These are phyloP conservation scores for Porcisia hertigi DNA, from an alignment of 208 protist species.

Conservation along the genomic window DNA sequence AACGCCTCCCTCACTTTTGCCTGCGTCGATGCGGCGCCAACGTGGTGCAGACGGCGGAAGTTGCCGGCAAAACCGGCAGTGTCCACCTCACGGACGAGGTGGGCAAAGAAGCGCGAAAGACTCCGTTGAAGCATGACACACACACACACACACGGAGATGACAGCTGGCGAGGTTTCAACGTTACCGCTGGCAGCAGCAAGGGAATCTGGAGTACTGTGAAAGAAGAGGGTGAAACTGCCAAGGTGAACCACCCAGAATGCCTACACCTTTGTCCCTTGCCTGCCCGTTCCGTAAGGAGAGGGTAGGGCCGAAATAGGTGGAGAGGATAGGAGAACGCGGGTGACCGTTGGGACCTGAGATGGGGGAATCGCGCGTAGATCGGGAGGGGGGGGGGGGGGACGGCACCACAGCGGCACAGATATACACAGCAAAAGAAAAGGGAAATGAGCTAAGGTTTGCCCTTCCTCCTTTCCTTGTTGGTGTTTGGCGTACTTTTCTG, in stretches of 20 bases:
- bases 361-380: background rate
- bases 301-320: background rate
- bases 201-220: background rate
- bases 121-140: slow-evolving; percentile 22
- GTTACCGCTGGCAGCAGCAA: background rate
- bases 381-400: background rate
- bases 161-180: background rate
- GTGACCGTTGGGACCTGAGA: background rate
- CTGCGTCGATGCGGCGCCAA: slow-evolving; percentile 39
- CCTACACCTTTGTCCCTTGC: background rate
- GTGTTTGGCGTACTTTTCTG: too few relatives aligned
- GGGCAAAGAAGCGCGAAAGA: slow-evolving; percentile 20
- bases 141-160: background rate
- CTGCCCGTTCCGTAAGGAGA: background rate
- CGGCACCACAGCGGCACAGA: background rate
- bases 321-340: background rate
- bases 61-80: slow-evolving; percentile 71
- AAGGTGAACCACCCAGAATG: background rate
- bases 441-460: background rate
- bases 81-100: slow-evolving; percentile 81
- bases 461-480: background rate
- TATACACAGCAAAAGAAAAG: background rate
- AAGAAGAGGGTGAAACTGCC: background rate
- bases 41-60: slow-evolving; percentile 52
- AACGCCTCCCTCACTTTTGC: slow-evolving; percentile 40